Conservation (phyloP, 208 protist species). For the Tritrichomonas musculus region DNA sequence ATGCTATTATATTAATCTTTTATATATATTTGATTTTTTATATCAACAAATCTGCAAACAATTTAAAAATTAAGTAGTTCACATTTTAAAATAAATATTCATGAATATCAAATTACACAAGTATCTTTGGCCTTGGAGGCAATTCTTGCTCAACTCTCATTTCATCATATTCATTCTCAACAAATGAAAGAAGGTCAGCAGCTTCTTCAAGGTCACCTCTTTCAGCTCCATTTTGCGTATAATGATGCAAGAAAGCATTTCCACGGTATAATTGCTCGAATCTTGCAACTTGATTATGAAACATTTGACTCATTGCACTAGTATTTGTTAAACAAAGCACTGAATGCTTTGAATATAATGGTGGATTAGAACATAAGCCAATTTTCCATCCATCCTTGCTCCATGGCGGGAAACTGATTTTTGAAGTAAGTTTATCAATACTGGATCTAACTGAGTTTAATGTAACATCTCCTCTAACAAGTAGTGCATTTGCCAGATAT, state of each 20-base stretch:
- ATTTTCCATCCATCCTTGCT: conserved; percentile 91
- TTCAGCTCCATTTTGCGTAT: conserved; percentile 51
- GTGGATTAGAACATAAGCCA: conserved; percentile 72
- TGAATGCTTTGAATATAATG: conserved; percentile 70
- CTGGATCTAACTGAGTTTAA: conserved; percentile 77
- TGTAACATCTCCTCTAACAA: conserved; percentile 76
- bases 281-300: conserved; percentile 63
- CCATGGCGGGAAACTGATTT: conserved; percentile 75
- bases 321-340: conserved; percentile 80
- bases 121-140: neutral
- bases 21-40: too few species aligned
- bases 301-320: conserved; percentile 67
- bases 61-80: too few species aligned
- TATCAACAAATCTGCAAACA: too few species aligned
- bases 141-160: neutral
- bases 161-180: neutral
- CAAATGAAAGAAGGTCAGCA: neutral
- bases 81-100: too few species aligned
- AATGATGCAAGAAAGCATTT: conserved; percentile 78
- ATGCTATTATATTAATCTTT: too few species aligned
- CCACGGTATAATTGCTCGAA: conserved; percentile 76
- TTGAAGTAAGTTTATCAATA: conserved; percentile 64
- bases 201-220: neutral
- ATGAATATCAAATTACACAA: neutral
- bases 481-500: conserved; percentile 69